phyloP scores from a whole-genome alignment of 352 stramenopile species.

The Globisporangium viniferum region DNA sequence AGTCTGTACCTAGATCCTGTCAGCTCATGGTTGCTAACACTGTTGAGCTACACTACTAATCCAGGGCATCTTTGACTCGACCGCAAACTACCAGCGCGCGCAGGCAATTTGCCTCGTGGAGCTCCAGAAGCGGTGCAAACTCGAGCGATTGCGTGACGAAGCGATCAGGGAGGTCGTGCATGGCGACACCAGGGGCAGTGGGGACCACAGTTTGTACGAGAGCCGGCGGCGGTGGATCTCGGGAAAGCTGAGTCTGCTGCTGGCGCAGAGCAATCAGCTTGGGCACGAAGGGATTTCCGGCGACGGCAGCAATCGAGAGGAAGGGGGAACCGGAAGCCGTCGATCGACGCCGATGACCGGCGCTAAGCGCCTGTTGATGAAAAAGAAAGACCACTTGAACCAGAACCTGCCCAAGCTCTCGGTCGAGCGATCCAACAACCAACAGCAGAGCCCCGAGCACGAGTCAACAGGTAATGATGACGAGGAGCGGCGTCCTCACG shows the following conservation, averaged over 20 bases:
- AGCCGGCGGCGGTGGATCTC: conserved; percentile 2
- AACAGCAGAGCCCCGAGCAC: not conserved
- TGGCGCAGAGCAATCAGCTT: conserved; percentile 16
- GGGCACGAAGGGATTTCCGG: not conserved
- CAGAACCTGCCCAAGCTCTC: not conserved
- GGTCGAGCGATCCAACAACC: not conserved
- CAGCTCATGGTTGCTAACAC: not conserved
- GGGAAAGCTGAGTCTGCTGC: conserved; percentile 14
- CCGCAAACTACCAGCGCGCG: conserved; percentile 54
- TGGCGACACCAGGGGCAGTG: not conserved
- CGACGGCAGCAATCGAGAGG: not conserved
- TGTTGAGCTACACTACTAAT: not conserved
- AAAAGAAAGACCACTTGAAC: not conserved
- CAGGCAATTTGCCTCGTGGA: conserved; percentile 71
- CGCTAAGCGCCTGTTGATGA: not conserved
- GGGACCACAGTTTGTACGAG: not conserved
- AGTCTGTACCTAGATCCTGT: too few species aligned
- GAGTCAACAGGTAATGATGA: not conserved
- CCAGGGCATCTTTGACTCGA: conserved; percentile 59
- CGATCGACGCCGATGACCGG: not conserved
- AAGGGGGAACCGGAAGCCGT: not conserved
- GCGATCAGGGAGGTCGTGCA: conserved; percentile 52
- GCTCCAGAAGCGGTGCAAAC: conserved; percentile 56
- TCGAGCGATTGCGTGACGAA: conserved; percentile 62
- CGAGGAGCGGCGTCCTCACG: not conserved